Evolutionary conservation across 768 basidiomycete genomes (phyloP).

Genomic region (button mushroom (Agaricus bisporus)): DNA sequence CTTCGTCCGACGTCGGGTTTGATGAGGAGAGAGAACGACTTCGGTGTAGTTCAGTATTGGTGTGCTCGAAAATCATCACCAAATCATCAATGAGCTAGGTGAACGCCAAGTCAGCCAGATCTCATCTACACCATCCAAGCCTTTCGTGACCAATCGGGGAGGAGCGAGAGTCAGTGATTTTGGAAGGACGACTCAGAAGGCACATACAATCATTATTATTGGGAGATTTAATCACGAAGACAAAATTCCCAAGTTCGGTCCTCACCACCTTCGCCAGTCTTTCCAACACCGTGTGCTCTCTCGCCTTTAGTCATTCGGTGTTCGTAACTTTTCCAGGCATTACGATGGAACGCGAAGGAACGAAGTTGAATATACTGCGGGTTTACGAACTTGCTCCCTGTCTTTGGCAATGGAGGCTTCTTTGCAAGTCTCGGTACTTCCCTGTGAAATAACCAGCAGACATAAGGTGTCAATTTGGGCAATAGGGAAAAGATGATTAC

Average conservation of each 20-base stretch:
- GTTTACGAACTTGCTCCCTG: slow-evolving; percentile 42
- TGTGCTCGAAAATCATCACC: too few species aligned
- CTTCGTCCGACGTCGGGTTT: too few species aligned
- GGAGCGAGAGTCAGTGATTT: too few species aligned
- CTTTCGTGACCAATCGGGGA: too few species aligned
- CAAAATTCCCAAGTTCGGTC: slow-evolving; percentile 91
- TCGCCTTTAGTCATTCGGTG: slow-evolving; percentile 95
- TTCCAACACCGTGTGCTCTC: slow-evolving; percentile 56
- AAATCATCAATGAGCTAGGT: too few species aligned
- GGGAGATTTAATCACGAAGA: slow-evolving; percentile 22
- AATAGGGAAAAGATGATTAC: slow-evolving; percentile 31
- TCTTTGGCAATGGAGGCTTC: slow-evolving; percentile 52
- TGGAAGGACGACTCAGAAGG: too few species aligned
- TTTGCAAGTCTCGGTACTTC: slow-evolving; percentile 72
- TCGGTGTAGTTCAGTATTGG: too few species aligned
- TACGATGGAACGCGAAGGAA: slow-evolving; percentile 74
- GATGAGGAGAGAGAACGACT: too few species aligned
- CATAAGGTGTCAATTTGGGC: slow-evolving; percentile 3
- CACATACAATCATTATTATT: not conserved
- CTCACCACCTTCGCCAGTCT: slow-evolving; percentile 67
- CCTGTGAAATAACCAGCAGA: slow-evolving; percentile 34
- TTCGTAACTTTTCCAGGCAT: slow-evolving; percentile 76
- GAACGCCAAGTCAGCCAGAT: too few species aligned
- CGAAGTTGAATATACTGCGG: slow-evolving; percentile 66
- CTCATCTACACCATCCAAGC: too few species aligned